Conservation (phyloP, 2,329 filamentous ascomycete genomes). For the Fusarium succisae region DNA sequence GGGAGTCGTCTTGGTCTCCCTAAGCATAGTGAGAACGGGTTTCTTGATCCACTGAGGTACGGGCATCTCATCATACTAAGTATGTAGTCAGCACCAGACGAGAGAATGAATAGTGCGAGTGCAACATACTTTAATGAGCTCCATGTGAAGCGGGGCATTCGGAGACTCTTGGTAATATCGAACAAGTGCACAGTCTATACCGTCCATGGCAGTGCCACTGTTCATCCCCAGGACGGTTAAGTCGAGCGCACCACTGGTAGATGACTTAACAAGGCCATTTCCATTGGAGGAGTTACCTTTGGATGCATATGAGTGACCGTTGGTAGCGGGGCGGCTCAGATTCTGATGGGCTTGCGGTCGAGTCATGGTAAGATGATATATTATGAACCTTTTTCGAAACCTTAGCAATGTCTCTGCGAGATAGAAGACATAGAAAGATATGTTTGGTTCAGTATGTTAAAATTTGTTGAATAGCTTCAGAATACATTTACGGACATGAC, state of each 20-base stretch:
- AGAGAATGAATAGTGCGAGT: too few relatives aligned
- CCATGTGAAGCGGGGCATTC: conserved; percentile 61
- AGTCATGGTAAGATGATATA: neutral
- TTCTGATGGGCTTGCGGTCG: neutral
- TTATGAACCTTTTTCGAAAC: neutral
- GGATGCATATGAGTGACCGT: neutral
- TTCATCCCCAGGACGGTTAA: conserved; percentile 62
- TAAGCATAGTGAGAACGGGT: conserved; percentile 64
- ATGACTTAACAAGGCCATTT: neutral
- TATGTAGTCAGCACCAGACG: neutral
- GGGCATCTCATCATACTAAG: conserved; percentile 61
- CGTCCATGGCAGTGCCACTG: conserved; percentile 62
- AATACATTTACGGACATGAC: neutral
- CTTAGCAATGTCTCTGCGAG: neutral
- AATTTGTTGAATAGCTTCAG: neutral
- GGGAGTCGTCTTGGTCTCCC: conserved; percentile 60
- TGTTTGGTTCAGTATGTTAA: neutral
- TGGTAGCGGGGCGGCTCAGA: neutral
- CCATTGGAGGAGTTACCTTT: neutral
- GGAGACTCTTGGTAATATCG: conserved; percentile 63
- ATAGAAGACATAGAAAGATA: neutral
- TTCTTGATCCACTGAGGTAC: conserved; percentile 65
- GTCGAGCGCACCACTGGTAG: conserved; percentile 47
- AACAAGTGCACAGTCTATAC: conserved; percentile 66
- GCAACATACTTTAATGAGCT: conserved; percentile 46